Evolutionary conservation across 139 green algal species (phyloP), one percentile per base, ranked within the genome.

Genomic region (Volvox africanus): DNA sequence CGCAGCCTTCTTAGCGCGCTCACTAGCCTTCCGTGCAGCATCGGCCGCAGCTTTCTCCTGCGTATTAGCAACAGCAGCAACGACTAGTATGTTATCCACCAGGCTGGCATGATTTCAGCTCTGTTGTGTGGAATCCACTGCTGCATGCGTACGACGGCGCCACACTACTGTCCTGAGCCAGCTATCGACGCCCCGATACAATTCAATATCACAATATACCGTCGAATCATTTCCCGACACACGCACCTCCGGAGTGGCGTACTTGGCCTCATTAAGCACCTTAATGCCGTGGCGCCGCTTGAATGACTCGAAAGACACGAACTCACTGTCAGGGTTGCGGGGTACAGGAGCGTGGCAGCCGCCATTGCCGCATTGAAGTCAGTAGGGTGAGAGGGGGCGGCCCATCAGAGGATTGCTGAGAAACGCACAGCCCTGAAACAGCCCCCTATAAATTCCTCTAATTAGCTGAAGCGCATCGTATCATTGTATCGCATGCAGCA

Each of bases 281-380:
- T 32, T 30, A 26, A 82, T 71, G 24, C 62, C 32, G 85, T 89
- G 44, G 18, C 85, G 85, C 44, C 69, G 69, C 85, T 89, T 89
- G 69, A 89, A 89, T 9, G 44, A 71, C 44, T 89, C 69, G 28
- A 89, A 89, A n/a, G 69, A 75, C 17, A 89, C 71, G 85, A 82
- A 89, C 85, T 89, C 85, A 19, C 85, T 89, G 85, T 28, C 0
- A 55, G 44, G 44, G 44, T 55, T 55, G 44, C 44, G 44, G 9
- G 44, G 44, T 55, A 55, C 5, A 55, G 9, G 44, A 55, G 44
- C 5, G 44, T 55, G 44, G 44, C 44, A 55, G 44, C 44, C 5
- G 44, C 44, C 44, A 55, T 55, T 5, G 44, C 44, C 44, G 9
- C 44, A 9, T 55, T 55, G 44, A 5, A 9, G 44, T 55, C 44